Base-by-base conservation (phyloP, 495 filamentous ascomycete genomes). In the Tuber brumale region DNA sequence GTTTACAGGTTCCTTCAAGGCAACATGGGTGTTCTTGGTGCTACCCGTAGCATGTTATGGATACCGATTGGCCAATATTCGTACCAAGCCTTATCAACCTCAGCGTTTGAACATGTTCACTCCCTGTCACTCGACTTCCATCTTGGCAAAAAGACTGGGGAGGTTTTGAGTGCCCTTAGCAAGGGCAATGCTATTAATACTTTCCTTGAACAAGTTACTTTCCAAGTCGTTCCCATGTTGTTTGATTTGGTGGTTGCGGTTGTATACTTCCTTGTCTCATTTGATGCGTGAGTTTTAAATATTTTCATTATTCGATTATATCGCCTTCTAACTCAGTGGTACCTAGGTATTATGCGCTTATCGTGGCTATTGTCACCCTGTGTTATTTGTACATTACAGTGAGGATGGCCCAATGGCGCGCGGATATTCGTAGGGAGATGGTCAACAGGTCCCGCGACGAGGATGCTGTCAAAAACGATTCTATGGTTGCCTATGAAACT, bases 391-490 rank as follows among this genome's bases (percentile, higher is more conserved):
- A 97, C 83, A 87, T 97, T 77, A 99, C 95, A 23, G 92, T 99
- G 76, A 92, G 94, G 74, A 93, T 99, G 91, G 95, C 96, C 39
- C 91, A 94, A 77, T 97, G 93, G 89, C 88, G 95, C 80, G 92
- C 93, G 19, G 92, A 95, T 82, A 93, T 97, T 77, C 89, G 95
- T 79, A 87, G 95, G 73, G 89, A 95, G 79, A 97, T 97, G 93
- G 93, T 94, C 74, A 97, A 97, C 81, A 92, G 94, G 21, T 93
- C 93, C 74, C 88, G 96, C 72, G 93, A 97, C 84, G 93, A 97
- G 85, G 95, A 97, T 82, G 96, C 95, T 5, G 94, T 97, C 72
- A 98, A 97, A 86, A 97, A 97, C 80, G 96, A 99, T 82, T 97
- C 95, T 0, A 96, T 99, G 88, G 90, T 94, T 48, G 95, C 94